Conservation (phyloP, 345 rosid species). For the Zanthoxylum bungeanum region DNA sequence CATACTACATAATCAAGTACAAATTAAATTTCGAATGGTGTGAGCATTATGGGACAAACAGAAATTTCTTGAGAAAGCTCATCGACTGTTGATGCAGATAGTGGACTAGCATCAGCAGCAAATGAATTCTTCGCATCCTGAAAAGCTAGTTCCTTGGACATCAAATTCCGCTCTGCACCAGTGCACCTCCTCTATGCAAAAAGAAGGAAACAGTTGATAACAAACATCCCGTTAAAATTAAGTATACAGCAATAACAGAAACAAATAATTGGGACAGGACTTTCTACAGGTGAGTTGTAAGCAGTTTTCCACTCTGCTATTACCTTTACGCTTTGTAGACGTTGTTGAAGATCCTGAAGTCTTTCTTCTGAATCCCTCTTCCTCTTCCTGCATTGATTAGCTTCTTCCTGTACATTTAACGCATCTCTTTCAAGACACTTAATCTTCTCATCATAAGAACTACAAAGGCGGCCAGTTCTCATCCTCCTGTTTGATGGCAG, state of each 20-base stretch:
- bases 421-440: slow-evolving; percentile 54
- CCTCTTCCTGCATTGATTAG: slow-evolving; percentile 44
- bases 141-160: slow-evolving; percentile 50
- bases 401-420: slow-evolving; percentile 32
- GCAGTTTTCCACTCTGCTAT: not conserved
- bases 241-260: not conserved
- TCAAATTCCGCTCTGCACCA: slow-evolving; percentile 41
- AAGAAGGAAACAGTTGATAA: slow-evolving; percentile 9
- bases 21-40: slow-evolving; percentile 7
- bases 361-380: slow-evolving; percentile 53
- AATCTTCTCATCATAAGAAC: slow-evolving; percentile 76
- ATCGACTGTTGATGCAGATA: slow-evolving; percentile 56
- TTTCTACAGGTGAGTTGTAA: not conserved
- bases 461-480: slow-evolving; percentile 71
- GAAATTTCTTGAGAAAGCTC: slow-evolving; percentile 80
- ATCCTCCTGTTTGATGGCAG: slow-evolving; percentile 56
- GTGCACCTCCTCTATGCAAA: slow-evolving; percentile 54
- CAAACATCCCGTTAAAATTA: not conserved
- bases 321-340: slow-evolving; percentile 55
- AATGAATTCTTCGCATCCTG: slow-evolving; percentile 56
- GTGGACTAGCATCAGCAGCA: slow-evolving; percentile 39
- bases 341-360: slow-evolving; percentile 41
- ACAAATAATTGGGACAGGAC: not conserved
- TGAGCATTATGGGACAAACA: slow-evolving; percentile 42
- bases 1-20: slow-evolving; percentile 8